phyloP scores from a whole-genome alignment of 2,329 filamentous ascomycete species.

The Magnaporthiopsis incrustans region DNA sequence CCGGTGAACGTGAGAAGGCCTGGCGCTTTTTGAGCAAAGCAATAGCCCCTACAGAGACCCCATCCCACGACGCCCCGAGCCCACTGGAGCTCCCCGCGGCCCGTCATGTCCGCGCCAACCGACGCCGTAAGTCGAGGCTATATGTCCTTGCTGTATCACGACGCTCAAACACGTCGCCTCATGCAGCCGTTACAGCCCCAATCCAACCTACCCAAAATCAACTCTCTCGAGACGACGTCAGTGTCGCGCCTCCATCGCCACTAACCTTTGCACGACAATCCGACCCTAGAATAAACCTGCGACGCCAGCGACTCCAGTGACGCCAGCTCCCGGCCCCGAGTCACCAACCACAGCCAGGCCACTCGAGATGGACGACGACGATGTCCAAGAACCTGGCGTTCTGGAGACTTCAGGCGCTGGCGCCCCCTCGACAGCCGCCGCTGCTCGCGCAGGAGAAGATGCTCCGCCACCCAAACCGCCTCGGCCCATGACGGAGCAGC shows the following conservation, averaged over 20 bases:
- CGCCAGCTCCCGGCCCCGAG: slow-evolving; percentile 40
- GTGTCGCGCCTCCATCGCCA: background rate
- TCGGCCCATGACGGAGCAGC: slow-evolving; percentile 68
- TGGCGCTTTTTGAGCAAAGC: background rate
- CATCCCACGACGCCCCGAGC: background rate
- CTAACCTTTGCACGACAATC: background rate
- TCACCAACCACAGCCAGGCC: slow-evolving; percentile 59
- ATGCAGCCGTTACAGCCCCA: background rate
- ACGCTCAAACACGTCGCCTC: slow-evolving; percentile 5
- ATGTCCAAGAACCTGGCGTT: slow-evolving; percentile 52
- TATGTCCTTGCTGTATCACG: slow-evolving; percentile 3
- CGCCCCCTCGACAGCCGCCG: slow-evolving; percentile 23
- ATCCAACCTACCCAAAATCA: background rate
- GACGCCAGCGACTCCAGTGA: slow-evolving; percentile 15
- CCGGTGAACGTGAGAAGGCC: background rate
- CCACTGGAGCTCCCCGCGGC: background rate
- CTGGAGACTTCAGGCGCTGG: slow-evolving; percentile 22
- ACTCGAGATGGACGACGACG: slow-evolving; percentile 63
- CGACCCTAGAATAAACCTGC: slow-evolving; percentile 34
- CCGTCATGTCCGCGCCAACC: slow-evolving; percentile 24
- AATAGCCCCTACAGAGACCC: background rate
- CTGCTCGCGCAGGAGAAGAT: slow-evolving; percentile 28
- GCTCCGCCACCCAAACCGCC: slow-evolving; percentile 72
- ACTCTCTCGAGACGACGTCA: background rate
- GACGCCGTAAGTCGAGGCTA: slow-evolving; percentile 19